These are phyloP conservation scores for Sporisorium graminicola DNA, from an alignment of 1,284 basidiomycete species.

Conservation along the genomic window DNA sequence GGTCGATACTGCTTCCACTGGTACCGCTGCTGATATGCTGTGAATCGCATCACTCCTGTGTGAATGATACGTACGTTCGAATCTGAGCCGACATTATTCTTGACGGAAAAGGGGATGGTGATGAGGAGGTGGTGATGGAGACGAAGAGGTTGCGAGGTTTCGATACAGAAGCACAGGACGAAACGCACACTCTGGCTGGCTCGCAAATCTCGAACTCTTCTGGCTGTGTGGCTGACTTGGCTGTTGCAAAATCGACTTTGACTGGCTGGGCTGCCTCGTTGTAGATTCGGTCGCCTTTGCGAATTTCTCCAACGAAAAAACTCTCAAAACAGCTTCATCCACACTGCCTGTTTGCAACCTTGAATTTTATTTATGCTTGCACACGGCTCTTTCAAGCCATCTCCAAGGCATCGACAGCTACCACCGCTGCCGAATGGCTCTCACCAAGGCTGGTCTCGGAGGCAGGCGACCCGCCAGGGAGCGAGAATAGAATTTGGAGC, in stretches of 20 bases:
- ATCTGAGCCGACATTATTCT: constrained; percentile 60
- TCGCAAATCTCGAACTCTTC: neutral
- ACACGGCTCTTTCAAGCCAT: constrained; percentile 16
- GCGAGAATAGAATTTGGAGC: neutral
- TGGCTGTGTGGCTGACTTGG: neutral
- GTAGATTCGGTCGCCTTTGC: neutral
- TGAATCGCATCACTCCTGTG: constrained; percentile 24
- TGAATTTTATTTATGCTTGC: constrained; percentile 8
- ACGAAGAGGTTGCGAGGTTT: constrained; percentile 10
- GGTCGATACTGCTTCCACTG: constrained; percentile 4
- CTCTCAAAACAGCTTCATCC: neutral
- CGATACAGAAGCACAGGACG: constrained; percentile 12
- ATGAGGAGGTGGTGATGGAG: constrained; percentile 35
- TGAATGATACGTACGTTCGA: constrained; percentile 55
- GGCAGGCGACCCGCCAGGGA: neutral
- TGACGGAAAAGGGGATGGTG: constrained; percentile 43
- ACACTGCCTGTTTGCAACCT: constrained; percentile 28
- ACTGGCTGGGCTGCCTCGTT: constrained; percentile 3
- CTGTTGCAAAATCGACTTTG: neutral
- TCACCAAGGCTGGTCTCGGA: neutral
- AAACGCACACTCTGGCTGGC: constrained; percentile 1
- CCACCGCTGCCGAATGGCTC: neutral
- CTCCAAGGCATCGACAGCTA: constrained; percentile 1
- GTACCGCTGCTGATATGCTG: constrained; percentile 18
- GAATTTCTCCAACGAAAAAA: constrained; percentile 13